A percentile compares a stretch with the other conserved stretches of the same genome.
These are phyloP conservation scores for Rubus idaeus DNA, from an alignment of 306 rosid genomes.

Conservation along the genomic window DNA sequence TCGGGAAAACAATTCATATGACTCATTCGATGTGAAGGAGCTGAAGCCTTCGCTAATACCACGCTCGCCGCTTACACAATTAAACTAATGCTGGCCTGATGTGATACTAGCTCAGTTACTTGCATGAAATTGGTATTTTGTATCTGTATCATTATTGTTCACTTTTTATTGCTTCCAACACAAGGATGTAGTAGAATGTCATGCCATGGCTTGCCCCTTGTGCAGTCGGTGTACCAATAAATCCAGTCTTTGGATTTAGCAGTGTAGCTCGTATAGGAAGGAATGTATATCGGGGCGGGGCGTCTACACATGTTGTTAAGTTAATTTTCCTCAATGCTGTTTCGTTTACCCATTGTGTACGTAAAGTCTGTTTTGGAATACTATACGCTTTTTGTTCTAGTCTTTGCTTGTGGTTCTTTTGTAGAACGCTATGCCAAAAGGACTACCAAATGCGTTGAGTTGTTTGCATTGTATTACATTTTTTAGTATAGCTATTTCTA, in stretches of 20 bases:
- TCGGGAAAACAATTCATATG: conserved; percentile 70
- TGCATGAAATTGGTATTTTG: conserved; percentile 27
- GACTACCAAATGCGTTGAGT: neutral
- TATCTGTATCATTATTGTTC: conserved; percentile 43
- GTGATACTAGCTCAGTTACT: neutral
- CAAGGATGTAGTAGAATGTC: conserved; percentile 14
- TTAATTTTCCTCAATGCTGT: neutral
- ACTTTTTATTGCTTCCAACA: conserved; percentile 13
- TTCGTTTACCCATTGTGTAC: neutral
- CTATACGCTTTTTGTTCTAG: neutral
- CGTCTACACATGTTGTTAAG: neutral
- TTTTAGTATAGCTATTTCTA: neutral
- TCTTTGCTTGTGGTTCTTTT: neutral
- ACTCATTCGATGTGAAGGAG: conserved; percentile 62
- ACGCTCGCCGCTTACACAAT: conserved; percentile 77
- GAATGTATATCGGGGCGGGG: conserved; percentile 46
- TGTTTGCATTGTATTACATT: neutral
- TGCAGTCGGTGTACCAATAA: conserved; percentile 32
- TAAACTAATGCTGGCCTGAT: conserved; percentile 39
- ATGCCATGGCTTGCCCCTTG: conserved; percentile 18
- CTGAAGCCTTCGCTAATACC: conserved; percentile 85
- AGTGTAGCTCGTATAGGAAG: conserved; percentile 20
- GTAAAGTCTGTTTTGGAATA: neutral
- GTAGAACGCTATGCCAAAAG: neutral
- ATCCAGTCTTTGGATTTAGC: conserved; percentile 73